These are phyloP conservation scores for Macroventuria anomochaeta DNA, from an alignment of 2,329 filamentous ascomycete genomes.

Conservation along the genomic window DNA sequence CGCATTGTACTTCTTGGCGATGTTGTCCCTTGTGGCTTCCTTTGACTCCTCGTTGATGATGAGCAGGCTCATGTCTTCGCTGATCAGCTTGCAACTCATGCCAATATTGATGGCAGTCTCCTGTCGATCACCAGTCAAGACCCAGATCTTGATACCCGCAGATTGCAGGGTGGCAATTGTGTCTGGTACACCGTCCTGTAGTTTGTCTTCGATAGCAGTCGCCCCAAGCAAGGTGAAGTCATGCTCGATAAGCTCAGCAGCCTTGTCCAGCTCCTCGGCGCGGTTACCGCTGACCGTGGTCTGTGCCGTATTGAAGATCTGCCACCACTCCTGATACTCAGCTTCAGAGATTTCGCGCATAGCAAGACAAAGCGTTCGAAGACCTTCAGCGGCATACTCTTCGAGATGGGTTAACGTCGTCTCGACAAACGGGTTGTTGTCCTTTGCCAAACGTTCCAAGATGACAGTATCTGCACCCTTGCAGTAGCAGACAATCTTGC, in stretches of 20 bases:
- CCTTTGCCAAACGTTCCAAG: slow-evolving; percentile 81
- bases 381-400: slow-evolving; percentile 94
- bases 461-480: slow-evolving; percentile 99
- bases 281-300: slow-evolving; percentile 93
- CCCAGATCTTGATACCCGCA: slow-evolving; percentile 98
- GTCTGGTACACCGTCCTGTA: slow-evolving; percentile 97
- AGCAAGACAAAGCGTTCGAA: slow-evolving; percentile 91
- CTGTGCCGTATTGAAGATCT: slow-evolving; percentile 83
- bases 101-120: slow-evolving; percentile 99
- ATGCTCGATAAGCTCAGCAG: slow-evolving; percentile 91
- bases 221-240: slow-evolving; percentile 91
- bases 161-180: slow-evolving; percentile 97
- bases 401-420: slow-evolving; percentile 93
- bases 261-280: slow-evolving; percentile 95
- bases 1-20: slow-evolving; percentile 92
- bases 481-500: slow-evolving; percentile 90
- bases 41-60: slow-evolving; percentile 93
- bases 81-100: slow-evolving; percentile 98
- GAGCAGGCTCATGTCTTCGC: slow-evolving; percentile 96
- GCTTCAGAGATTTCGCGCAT: slow-evolving; percentile 91
- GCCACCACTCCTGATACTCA: slow-evolving; percentile 86
- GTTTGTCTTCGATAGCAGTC: slow-evolving; percentile 94
- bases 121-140: slow-evolving; percentile 94
- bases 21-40: slow-evolving; percentile 80
- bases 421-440: slow-evolving; percentile 83